phyloP scores from a whole-genome alignment of 257 asterid genomes.

The Phtheirospermum japonicum region DNA sequence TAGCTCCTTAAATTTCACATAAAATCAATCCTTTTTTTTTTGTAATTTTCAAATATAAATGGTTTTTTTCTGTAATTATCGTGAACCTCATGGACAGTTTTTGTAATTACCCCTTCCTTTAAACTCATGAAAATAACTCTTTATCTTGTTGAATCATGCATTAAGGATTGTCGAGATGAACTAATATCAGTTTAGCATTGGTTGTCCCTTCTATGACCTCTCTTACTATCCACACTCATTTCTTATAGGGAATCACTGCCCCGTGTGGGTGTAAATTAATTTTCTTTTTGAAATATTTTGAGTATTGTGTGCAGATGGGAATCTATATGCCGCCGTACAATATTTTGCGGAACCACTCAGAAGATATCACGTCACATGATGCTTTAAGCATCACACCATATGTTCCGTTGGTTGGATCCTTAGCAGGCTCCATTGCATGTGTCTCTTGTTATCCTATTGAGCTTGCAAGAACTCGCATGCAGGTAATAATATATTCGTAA shows the following conservation, averaged over 20 bases:
- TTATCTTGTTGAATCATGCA: conserved; percentile 26
- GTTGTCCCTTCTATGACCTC: conserved; percentile 83
- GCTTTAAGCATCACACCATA: conserved; percentile 58
- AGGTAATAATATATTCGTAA: no score
- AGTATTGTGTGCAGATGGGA: conserved; percentile 61
- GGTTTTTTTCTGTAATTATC: no score
- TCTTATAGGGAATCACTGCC: conserved; percentile 20
- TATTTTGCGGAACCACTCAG: conserved; percentile 68
- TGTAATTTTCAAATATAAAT: no score
- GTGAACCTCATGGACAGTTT: no score
- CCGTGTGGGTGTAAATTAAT: not conserved
- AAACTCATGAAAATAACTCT: not conserved
- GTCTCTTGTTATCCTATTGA: conserved; percentile 81
- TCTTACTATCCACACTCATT: conserved; percentile 12
- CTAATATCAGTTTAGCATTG: conserved; percentile 83
- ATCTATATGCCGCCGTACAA: conserved; percentile 90
- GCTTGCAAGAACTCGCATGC: conserved; percentile 95
- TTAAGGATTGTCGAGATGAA: conserved; percentile 80
- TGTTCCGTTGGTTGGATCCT: conserved; percentile 75
- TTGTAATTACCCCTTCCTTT: no score
- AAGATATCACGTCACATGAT: conserved; percentile 44
- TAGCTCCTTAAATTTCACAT: no score
- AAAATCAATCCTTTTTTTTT: no score
- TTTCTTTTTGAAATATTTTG: no score
- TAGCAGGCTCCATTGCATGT: conserved; percentile 88